Conservation (phyloP, 441 rosid genomes). For the Melastoma candidum region DNA sequence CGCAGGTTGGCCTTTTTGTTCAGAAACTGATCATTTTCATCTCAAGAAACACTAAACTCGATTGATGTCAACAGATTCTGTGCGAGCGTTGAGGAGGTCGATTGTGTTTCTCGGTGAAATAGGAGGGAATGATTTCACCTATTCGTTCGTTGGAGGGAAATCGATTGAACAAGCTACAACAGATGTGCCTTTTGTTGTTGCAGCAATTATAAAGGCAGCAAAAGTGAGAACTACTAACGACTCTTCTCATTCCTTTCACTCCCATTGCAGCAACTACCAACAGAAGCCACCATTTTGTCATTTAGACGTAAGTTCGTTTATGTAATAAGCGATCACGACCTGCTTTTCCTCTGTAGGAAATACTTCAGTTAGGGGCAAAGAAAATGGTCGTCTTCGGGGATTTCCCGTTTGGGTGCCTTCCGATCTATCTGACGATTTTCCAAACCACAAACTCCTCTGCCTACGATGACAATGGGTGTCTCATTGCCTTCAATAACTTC, state of each 20-base stretch:
- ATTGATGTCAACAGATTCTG: conserved; percentile 4
- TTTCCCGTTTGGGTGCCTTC: conserved; percentile 33
- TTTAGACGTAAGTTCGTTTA: too few species aligned
- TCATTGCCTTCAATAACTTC: conserved; percentile 21
- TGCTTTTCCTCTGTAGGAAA: too few species aligned
- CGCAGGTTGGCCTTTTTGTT: not conserved
- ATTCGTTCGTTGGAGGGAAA: conserved; percentile 5
- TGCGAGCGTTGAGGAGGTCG: conserved; percentile 6
- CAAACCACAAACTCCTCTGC: conserved; percentile 19
- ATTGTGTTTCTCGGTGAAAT: conserved; percentile 14
- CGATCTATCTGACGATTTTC: conserved; percentile 20
- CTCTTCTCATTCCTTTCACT: not conserved
- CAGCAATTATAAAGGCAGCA: conserved; percentile 7
- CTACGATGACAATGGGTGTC: conserved; percentile 27
- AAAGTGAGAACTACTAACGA: not conserved
- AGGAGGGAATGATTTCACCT: conserved; percentile 13
- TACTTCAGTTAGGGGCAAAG: too few species aligned
- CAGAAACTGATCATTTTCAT: too few species aligned
- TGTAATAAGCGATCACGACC: too few species aligned
- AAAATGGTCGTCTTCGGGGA: conserved; percentile 21
- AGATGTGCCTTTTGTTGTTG: conserved; percentile 8
- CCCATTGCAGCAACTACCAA: not conserved
- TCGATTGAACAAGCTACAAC: conserved; percentile 11
- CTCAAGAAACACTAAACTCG: too few species aligned
- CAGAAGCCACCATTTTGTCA: too few species aligned